A percentile compares a stretch with the other conserved stretches of the same genome.
Conservation (phyloP, 148 eudicot species). For the Rhododendron henanense region DNA sequence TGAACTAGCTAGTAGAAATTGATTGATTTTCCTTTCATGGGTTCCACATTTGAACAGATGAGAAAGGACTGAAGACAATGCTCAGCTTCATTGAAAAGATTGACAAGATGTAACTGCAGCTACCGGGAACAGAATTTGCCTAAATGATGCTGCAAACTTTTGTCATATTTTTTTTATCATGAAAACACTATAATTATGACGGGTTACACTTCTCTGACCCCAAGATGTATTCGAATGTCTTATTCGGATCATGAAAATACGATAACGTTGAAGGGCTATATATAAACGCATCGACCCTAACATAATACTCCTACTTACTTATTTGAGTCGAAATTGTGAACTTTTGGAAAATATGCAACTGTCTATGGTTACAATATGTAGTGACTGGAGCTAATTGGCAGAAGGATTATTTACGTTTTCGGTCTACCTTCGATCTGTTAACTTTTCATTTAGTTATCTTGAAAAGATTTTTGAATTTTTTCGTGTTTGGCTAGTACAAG, state of each 20-base stretch:
- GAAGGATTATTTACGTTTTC: too few species aligned
- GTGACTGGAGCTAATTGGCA: too few species aligned
- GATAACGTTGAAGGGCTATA: background rate
- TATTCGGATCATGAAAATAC: background rate
- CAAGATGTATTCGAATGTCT: background rate
- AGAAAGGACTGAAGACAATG: slow-evolving; percentile 12
- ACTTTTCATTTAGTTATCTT: too few species aligned
- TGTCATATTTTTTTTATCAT: background rate
- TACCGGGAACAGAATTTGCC: background rate
- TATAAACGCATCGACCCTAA: background rate
- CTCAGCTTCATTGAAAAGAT: slow-evolving; percentile 17
- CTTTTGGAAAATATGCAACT: background rate
- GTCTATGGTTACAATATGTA: background rate
- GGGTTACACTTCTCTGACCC: background rate
- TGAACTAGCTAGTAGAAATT: background rate
- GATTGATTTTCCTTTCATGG: background rate
- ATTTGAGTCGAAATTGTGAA: background rate
- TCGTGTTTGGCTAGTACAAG: too few species aligned
- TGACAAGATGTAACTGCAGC: background rate
- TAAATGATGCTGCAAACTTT: background rate
- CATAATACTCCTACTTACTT: background rate
- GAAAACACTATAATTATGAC: background rate
- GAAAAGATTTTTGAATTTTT: too few species aligned
- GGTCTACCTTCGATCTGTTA: too few species aligned
- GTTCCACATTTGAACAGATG: slow-evolving; percentile 11